Evolutionary conservation across 129 eudicot species (phyloP).

Genomic region (Artemisia tridentata): DNA sequence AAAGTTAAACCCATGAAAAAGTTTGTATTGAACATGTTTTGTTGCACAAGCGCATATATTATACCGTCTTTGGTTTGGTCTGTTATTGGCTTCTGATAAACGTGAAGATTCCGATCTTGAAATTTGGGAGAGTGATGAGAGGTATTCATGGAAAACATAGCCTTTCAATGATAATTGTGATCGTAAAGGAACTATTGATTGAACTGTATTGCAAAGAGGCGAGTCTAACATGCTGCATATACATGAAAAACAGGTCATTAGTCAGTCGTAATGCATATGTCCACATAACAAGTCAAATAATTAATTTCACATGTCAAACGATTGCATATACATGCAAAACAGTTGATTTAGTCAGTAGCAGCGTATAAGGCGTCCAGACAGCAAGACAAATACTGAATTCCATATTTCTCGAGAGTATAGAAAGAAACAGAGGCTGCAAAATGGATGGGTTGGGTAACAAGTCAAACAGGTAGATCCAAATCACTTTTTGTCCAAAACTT

Average conservation of each 20-base stretch:
- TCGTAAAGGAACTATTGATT: constrained; percentile 54
- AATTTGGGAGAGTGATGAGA: constrained; percentile 71
- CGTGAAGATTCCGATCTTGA: constrained; percentile 76
- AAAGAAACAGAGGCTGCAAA: too few species aligned
- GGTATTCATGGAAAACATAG: constrained; percentile 70
- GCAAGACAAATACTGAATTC: too few species aligned
- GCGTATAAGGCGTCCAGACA: too few species aligned
- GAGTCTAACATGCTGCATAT: constrained; percentile 53
- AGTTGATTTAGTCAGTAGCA: too few species aligned
- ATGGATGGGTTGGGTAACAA: too few species aligned
- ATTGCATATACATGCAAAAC: too few species aligned
- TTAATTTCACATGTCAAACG: background rate
- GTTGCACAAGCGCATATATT: background rate
- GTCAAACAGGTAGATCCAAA: too few species aligned
- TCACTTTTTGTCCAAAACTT: too few species aligned
- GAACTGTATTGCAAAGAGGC: constrained; percentile 43
- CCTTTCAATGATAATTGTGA: constrained; percentile 58
- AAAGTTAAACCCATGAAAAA: background rate
- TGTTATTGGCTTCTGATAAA: constrained; percentile 44
- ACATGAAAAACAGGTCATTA: constrained; percentile 6
- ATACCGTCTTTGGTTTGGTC: constrained; percentile 57
- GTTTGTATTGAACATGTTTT: background rate
- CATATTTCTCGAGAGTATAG: too few species aligned
- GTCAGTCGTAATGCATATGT: background rate
- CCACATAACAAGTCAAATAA: background rate